These are phyloP conservation scores for Beauveria rudraprayagi DNA, from an alignment of 2,329 filamentous ascomycete genomes.

Conservation along the genomic window DNA sequence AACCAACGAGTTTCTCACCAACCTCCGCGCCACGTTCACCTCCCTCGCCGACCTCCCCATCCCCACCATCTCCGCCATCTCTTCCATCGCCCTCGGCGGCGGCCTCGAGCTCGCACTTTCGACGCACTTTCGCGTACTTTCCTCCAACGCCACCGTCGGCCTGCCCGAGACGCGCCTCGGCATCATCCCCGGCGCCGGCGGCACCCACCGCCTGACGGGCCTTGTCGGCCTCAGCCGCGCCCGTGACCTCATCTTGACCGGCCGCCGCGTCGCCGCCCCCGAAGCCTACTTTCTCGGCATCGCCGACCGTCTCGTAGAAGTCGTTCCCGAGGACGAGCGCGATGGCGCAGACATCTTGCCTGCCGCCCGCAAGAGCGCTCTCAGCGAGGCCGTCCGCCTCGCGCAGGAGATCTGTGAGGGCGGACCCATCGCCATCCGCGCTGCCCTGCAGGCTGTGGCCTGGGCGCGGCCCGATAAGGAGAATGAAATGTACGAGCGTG, in stretches of 20 bases:
- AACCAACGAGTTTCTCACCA: constrained; percentile 67
- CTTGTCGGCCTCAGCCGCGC: constrained; percentile 75
- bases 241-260: constrained; percentile 85
- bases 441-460: constrained; percentile 70
- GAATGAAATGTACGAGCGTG: constrained; percentile 76
- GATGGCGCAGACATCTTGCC: constrained; percentile 38
- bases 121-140: constrained; percentile 82
- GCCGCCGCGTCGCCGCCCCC: constrained; percentile 69
- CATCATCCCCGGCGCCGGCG: constrained; percentile 91
- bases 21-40: constrained; percentile 68
- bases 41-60: constrained; percentile 69
- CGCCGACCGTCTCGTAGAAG: constrained; percentile 81
- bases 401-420: constrained; percentile 84
- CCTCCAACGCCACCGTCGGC: constrained; percentile 67
- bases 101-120: constrained; percentile 88
- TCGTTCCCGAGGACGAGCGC: constrained; percentile 49
- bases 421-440: constrained; percentile 73
- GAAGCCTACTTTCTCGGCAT: constrained; percentile 91
- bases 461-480: constrained; percentile 69
- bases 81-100: constrained; percentile 80
- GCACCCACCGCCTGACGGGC: constrained; percentile 77
- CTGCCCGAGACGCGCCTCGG: constrained; percentile 88
- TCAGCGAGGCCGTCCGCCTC: constrained; percentile 69
- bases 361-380: constrained; percentile 56
- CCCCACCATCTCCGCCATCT: constrained; percentile 83